Base-by-base conservation (phyloP, 192 early-diverging fungal genomes). In the Backusella tuberculispora region DNA sequence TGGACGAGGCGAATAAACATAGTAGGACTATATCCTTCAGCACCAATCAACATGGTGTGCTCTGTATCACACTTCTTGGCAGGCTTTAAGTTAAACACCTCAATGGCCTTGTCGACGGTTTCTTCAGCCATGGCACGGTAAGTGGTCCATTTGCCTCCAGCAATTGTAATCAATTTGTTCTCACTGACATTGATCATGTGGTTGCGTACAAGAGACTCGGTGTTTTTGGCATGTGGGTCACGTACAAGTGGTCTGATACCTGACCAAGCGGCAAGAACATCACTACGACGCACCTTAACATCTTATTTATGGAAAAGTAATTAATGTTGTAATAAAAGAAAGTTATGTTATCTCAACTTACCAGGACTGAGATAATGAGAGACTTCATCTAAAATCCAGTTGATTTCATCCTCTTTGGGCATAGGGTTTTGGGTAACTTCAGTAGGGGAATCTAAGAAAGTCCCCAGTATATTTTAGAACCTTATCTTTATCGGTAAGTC, bases 71-170 rank as follows among this genome's bases (percentile, higher is more conserved):
- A 97, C 9, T 83, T 88, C 29, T 89, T 84, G 15, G 84, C 74
- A 9, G 93, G 93, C 38, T 89, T 77, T 26, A 97, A 86, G 5
- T 77, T 84, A 77, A 93, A 95, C 45, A 86, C 85, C 68, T 92
- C 79, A 71, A 97, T 88, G 3, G 97, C 97, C 74, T 83, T 81
- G 81, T 98, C 96, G 74, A 98, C 86, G 0, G 96, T 97, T 78
- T 98, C 97, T 74, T 93, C 87, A 44, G 97, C 96, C 97, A 98
- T 98, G 72, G 92, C 90, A 73, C 97, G 91, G 86, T 97, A 98
- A 5, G 97, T 98, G 7, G 97, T 98, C 97, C 97, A 98, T 78
- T 98, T 98, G 69, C 97, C 97, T 73, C 97, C 97, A 48, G 97
- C 95, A 84, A 99, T 96, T 6, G 97, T 97, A 77, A 99, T 81